phyloP scores from a whole-genome alignment of 345 rosid species.

The Hibiscus trionum region DNA sequence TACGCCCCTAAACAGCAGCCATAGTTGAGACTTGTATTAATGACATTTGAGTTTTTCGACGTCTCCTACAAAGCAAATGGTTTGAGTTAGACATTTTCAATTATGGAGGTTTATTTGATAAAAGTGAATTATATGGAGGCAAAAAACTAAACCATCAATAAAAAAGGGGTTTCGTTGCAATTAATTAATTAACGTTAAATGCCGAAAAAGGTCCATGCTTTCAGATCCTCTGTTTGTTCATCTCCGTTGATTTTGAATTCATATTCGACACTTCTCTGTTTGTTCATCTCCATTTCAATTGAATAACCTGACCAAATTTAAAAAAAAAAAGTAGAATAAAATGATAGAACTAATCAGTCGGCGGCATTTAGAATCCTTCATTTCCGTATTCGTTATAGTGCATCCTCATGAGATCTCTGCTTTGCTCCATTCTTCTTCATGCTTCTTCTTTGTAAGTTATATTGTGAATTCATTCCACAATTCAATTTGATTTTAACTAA shows the following conservation, averaged over 20 bases:
- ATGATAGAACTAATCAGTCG: conserved; percentile 19
- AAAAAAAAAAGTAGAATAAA: background rate
- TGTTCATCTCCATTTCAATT: background rate
- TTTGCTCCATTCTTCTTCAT: conserved; percentile 65
- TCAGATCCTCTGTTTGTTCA: background rate
- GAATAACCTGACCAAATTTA: background rate
- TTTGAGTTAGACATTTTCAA: no score
- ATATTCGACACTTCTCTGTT: background rate
- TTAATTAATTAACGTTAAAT: background rate
- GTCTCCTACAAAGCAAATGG: no score
- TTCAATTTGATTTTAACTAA: background rate
- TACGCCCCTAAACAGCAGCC: no score
- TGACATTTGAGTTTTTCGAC: no score
- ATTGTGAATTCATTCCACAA: background rate
- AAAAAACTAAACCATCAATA: no score
- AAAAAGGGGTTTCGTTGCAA: background rate
- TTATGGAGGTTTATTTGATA: no score
- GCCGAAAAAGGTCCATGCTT: background rate
- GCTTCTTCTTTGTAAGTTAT: conserved; percentile 76
- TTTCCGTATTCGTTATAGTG: conserved; percentile 60
- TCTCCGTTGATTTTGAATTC: background rate
- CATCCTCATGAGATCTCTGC: conserved; percentile 77
- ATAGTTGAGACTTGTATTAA: no score
- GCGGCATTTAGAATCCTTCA: conserved; percentile 41
- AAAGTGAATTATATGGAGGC: no score